Conservation (phyloP, 192 early-diverging fungal species). For the Fimicolochytrium jonesii region DNA sequence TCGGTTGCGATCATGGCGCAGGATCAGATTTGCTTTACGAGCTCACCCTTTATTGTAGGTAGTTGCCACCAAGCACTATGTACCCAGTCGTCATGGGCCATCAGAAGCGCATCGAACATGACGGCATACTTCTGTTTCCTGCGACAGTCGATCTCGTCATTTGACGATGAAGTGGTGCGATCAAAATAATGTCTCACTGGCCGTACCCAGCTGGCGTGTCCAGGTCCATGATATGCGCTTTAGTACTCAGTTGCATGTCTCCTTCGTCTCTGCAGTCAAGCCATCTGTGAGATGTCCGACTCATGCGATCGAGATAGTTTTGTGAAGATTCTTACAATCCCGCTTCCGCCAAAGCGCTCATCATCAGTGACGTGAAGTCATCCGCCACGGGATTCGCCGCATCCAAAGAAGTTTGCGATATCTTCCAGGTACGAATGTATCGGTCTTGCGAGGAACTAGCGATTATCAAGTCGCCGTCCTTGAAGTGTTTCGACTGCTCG, state of each 20-base stretch:
- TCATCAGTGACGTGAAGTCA: conserved; percentile 27
- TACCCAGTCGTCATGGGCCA: conserved; percentile 97
- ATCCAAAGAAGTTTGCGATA: conserved; percentile 33
- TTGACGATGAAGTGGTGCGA: background rate
- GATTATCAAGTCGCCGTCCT: conserved; percentile 76
- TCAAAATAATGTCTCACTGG: conserved; percentile 6
- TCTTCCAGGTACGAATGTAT: conserved; percentile 88
- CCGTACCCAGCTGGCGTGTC: too few species aligned
- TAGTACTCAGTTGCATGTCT: conserved; percentile 71
- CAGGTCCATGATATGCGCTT: conserved; percentile 72
- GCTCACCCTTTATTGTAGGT: conserved; percentile 25
- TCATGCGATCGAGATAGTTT: too few species aligned
- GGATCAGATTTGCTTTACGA: too few species aligned
- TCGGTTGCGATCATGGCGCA: background rate
- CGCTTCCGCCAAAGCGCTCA: conserved; percentile 35
- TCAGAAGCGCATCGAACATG: conserved; percentile 85
- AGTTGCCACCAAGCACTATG: conserved; percentile 78
- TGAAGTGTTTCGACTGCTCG: conserved; percentile 45
- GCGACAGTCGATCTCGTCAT: too few species aligned
- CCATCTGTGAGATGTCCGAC: too few species aligned
- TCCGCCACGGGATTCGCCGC: background rate
- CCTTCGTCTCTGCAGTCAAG: conserved; percentile 15
- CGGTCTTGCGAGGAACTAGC: conserved; percentile 89
- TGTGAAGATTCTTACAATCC: conserved; percentile 15
- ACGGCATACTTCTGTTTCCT: conserved; percentile 43